These are phyloP conservation scores for Fagopyrum homotropicum DNA, from an alignment of 148 eudicot genomes.

Conservation along the genomic window DNA sequence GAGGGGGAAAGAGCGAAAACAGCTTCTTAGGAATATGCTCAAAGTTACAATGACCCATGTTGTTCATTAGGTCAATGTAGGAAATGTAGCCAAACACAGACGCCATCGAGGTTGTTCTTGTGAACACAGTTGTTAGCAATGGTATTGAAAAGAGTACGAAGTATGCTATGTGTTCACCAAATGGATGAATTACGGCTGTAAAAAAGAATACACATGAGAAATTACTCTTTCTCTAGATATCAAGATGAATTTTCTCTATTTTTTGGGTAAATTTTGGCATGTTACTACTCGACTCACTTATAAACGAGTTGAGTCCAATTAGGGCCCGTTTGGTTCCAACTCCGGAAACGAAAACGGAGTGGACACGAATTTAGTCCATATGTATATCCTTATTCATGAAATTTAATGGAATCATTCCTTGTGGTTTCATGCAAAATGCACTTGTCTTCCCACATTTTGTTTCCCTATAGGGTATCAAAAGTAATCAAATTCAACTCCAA, in stretches of 20 bases:
- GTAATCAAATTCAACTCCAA: no score
- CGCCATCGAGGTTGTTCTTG: constrained; percentile 18
- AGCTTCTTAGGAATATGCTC: constrained; percentile 27
- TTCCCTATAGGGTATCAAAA: no score
- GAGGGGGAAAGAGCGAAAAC: constrained; percentile 29
- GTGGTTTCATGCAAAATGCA: no score
- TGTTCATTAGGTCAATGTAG: constrained; percentile 37
- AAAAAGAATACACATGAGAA: background rate
- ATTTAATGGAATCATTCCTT: no score
- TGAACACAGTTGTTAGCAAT: constrained; percentile 10
- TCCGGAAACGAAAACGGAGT: no score
- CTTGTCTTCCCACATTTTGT: no score
- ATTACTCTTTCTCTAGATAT: background rate
- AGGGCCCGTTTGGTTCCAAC: no score
- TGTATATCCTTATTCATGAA: no score
- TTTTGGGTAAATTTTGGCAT: no score
- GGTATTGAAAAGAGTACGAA: constrained; percentile 28
- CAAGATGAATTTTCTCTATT: background rate
- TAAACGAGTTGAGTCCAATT: no score
- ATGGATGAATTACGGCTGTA: constrained; percentile 12
- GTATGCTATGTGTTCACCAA: constrained; percentile 16
- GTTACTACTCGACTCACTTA: no score
- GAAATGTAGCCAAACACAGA: constrained; percentile 23
- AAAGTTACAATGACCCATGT: constrained; percentile 43
- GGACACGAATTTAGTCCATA: no score